Conservation (phyloP, 495 filamentous ascomycete genomes). For the Mytilinidion resinicola region DNA sequence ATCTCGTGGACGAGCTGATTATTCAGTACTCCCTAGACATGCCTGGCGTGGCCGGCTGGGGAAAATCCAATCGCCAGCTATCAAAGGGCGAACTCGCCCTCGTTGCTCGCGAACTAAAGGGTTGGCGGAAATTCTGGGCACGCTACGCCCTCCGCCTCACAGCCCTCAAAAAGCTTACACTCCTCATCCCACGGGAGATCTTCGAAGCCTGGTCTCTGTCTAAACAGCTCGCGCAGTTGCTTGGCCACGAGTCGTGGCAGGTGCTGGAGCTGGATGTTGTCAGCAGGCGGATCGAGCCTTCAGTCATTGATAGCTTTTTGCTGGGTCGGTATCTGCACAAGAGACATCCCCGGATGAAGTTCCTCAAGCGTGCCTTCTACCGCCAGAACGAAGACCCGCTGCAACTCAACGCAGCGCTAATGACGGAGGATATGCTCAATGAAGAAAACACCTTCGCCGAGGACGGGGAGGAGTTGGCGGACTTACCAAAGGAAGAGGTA, state of each 20-base stretch:
- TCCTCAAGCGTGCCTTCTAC: slow-evolving; percentile 24
- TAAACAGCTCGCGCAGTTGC: slow-evolving; percentile 1
- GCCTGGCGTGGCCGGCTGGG: slow-evolving; percentile 18
- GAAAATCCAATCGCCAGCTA: slow-evolving; percentile 1
- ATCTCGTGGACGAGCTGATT: slow-evolving; percentile 23
- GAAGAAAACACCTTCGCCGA: slow-evolving; percentile 5
- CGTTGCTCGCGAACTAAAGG: slow-evolving; percentile 15
- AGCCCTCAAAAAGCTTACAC: slow-evolving; percentile 19
- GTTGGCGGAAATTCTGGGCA: slow-evolving; percentile 22
- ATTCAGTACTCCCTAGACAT: slow-evolving; percentile 24
- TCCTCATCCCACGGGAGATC: slow-evolving; percentile 15
- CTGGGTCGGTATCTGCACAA: slow-evolving; percentile 6
- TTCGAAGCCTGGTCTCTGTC: slow-evolving; percentile 14
- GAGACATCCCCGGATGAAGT: slow-evolving; percentile 15
- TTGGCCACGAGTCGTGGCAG: slow-evolving; percentile 15
- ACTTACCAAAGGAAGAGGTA: not conserved
- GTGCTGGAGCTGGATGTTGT: slow-evolving; percentile 12
- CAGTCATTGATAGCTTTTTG: slow-evolving; percentile 1
- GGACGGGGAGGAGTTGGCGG: not conserved
- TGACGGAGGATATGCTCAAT: slow-evolving; percentile 11
- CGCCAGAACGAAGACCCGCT: slow-evolving; percentile 5
- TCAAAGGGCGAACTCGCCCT: slow-evolving; percentile 10
- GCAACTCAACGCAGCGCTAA: not conserved
- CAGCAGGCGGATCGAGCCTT: not conserved
- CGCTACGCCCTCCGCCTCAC: slow-evolving; percentile 20